These are phyloP conservation scores for Angomonas deanei DNA, from an alignment of 208 protist species.

Conservation along the genomic window DNA sequence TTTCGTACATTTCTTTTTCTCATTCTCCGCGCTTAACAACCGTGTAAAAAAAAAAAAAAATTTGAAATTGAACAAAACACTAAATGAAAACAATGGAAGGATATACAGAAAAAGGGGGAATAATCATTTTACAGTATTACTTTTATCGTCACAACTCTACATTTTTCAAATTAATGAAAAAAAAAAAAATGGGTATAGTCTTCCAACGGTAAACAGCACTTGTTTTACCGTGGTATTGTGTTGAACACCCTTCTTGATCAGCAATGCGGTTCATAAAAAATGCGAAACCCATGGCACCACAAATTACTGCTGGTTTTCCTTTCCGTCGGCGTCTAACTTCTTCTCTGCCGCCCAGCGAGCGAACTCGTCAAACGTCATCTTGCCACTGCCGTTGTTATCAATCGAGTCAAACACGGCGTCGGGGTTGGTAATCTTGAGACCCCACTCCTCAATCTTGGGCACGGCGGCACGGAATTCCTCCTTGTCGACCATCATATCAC, in stretches of 20 bases:
- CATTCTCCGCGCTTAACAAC: too few relatives aligned
- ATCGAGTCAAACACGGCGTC: conserved; percentile 35
- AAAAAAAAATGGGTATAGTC: too few relatives aligned
- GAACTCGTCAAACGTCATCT: conserved; percentile 58
- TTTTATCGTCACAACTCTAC: too few relatives aligned
- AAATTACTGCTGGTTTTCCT: conserved; percentile 24
- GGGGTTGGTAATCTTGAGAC: conserved; percentile 25
- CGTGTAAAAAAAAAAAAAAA: conserved; percentile 6
- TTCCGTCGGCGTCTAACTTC: conserved; percentile 39
- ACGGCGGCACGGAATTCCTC: conserved; percentile 35
- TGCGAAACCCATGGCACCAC: background rate
- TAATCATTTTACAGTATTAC: too few relatives aligned
- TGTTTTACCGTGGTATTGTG: too few relatives aligned
- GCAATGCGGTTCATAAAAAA: too few relatives aligned
- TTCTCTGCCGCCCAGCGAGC: conserved; percentile 26
- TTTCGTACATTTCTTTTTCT: too few relatives aligned
- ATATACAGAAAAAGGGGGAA: background rate
- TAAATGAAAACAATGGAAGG: conserved; percentile 1
- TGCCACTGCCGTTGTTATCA: conserved; percentile 38
- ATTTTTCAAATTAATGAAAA: too few relatives aligned
- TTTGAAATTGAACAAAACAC: background rate
- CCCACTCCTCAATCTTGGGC: conserved; percentile 32
- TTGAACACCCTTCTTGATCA: too few relatives aligned
- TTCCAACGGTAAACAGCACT: too few relatives aligned
- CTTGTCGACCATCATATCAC: conserved; percentile 23